Evolutionary conservation across 2,329 filamentous ascomycete genomes (phyloP).

Genomic region (Ascochyta viciae-villosae): DNA sequence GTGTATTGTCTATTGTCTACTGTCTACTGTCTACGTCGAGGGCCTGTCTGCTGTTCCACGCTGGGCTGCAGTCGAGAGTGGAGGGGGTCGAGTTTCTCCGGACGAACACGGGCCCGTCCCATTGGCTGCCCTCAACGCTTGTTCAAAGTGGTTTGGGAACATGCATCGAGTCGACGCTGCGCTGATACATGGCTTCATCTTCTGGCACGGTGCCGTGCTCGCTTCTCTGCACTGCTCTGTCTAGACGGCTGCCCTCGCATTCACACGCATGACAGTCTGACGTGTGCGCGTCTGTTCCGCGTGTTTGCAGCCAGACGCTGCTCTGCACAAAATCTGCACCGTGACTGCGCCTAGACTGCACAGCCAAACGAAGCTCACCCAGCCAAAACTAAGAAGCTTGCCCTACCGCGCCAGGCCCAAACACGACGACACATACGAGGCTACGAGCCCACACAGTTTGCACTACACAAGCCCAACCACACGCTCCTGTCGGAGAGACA

Average conservation of each 20-base stretch:
- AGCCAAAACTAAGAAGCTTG: constrained; percentile 14
- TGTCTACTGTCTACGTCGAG: too few relatives aligned
- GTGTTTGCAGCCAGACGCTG: neutral
- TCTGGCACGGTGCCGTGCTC: neutral
- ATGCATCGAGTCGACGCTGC: neutral
- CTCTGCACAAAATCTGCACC: neutral
- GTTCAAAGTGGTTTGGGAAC: neutral
- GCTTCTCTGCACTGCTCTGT: neutral
- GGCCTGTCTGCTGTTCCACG: too few relatives aligned
- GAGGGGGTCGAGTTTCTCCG: neutral
- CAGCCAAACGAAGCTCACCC: neutral
- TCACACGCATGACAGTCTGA: constrained; percentile 8
- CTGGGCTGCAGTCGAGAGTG: too few relatives aligned
- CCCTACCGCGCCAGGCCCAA: neutral
- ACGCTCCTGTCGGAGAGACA: neutral
- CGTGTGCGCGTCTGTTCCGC: neutral
- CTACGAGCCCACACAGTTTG: neutral
- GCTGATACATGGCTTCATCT: constrained; percentile 3
- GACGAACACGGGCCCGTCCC: neutral
- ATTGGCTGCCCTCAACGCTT: neutral
- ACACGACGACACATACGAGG: neutral
- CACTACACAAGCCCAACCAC: neutral
- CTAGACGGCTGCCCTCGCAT: neutral
- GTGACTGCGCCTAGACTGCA: constrained; percentile 8
- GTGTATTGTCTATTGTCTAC: too few relatives aligned